phyloP scores from a whole-genome alignment of 371 early-diverging fungal species.

The Mortierella polycephala region DNA sequence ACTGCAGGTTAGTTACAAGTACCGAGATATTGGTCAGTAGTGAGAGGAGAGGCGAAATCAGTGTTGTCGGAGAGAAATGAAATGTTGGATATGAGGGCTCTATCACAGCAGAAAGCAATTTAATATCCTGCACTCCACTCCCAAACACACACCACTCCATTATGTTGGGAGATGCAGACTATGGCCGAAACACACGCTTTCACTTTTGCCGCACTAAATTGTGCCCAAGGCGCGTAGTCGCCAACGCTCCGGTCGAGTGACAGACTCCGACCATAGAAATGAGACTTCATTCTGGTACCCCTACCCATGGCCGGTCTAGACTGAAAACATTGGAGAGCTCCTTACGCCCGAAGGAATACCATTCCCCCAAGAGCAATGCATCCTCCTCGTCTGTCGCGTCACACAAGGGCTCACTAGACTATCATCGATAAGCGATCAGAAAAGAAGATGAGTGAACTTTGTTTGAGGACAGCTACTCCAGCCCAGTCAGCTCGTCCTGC shows the following conservation, averaged over 20 bases:
- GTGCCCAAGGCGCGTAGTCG: background rate
- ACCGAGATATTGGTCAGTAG: too few relatives aligned
- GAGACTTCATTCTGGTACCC: too few relatives aligned
- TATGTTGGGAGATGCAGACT: background rate
- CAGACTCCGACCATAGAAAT: background rate
- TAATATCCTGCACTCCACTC: background rate
- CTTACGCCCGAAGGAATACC: too few relatives aligned
- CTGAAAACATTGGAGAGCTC: too few relatives aligned
- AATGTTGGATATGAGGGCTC: too few relatives aligned
- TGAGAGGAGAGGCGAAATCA: too few relatives aligned
- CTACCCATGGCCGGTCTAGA: too few relatives aligned
- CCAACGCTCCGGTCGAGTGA: background rate
- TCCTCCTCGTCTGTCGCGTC: background rate
- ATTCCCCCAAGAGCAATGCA: too few relatives aligned
- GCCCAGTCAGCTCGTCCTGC: too few relatives aligned
- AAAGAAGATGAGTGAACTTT: background rate
- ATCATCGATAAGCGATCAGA: slow-evolving; percentile 16
- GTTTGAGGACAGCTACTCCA: background rate
- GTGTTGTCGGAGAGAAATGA: too few relatives aligned
- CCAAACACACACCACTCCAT: background rate
- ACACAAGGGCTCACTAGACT: slow-evolving; percentile 14
- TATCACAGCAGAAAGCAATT: too few relatives aligned
- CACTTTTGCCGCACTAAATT: background rate
- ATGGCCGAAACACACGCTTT: background rate
- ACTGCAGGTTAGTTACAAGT: too few relatives aligned